Evolutionary conservation across 805 yeast genomes (phyloP).

Genomic region (Kazachstania taianensis): DNA sequence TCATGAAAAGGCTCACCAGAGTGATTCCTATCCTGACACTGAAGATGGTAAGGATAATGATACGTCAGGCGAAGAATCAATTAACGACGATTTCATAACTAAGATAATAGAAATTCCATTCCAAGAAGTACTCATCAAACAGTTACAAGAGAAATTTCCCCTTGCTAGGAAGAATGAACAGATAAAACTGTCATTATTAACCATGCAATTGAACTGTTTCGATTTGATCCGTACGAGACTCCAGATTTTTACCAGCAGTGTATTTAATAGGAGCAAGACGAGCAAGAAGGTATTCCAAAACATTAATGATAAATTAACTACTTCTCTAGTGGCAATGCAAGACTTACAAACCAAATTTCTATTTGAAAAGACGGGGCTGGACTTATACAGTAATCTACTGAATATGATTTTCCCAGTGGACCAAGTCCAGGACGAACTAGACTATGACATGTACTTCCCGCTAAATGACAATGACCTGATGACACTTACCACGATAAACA

Average conservation of each 20-base stretch:
- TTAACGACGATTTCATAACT: conserved; percentile 33
- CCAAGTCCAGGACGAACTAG: conserved; percentile 41
- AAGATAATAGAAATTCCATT: conserved; percentile 37
- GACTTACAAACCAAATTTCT: conserved; percentile 38
- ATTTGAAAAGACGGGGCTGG: conserved; percentile 42
- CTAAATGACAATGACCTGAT: conserved; percentile 47
- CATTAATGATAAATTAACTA: conserved; percentile 29
- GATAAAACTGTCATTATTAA: conserved; percentile 19
- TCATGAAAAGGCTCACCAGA: conserved; percentile 37
- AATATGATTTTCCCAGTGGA: conserved; percentile 63
- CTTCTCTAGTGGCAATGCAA: conserved; percentile 26
- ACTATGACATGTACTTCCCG: conserved; percentile 55
- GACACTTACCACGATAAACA: conserved; percentile 35
- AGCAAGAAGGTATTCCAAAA: conserved; percentile 11
- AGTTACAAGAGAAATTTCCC: conserved; percentile 25
- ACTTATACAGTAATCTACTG: conserved; percentile 51
- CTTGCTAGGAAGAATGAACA: conserved; percentile 20
- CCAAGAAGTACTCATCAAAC: conserved; percentile 19
- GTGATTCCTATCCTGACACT: background rate
- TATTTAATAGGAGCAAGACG: conserved; percentile 25
- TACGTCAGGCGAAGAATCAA: conserved; percentile 19
- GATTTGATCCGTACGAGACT: conserved; percentile 50
- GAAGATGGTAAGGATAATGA: conserved; percentile 23
- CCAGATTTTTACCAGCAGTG: conserved; percentile 30
- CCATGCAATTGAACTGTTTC: conserved; percentile 47